Base-by-base conservation (phyloP, 768 basidiomycete genomes). In the Cantharellus anzutake region DNA sequence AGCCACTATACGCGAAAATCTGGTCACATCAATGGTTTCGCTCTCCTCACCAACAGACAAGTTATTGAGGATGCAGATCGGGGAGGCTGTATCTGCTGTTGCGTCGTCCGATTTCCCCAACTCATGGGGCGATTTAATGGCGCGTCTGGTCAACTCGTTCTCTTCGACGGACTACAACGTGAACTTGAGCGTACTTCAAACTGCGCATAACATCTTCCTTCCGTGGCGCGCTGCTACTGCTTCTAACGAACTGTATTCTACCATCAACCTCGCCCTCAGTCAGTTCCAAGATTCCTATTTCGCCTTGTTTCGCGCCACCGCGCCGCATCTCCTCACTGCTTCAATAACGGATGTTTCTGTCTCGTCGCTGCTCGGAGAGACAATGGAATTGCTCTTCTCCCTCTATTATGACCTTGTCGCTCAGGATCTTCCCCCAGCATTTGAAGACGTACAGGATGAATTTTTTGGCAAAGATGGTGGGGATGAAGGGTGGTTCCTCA, bases 341-440 rank as follows among this genome's bases (percentile, higher is more conserved):
- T 38, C 16, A 34, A 11, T 20, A 14, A 7, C 34, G 16, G 51
- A 11, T 29, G n/a, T 11, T n/a, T 3, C 38, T 55, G n/a, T 44
- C 4, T 76, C 64, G 68, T 76, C 65, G 71, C 74, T 71, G 2
- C 70, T 91, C 40, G 82, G 86, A 1, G 84, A 87, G 63, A 77
- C 79, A 0, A 82, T 88, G 76, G 78, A 83, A 20, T 74, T 91
- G 4, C 75, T 96, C 14, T 75, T 86, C 16, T 86, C 93, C 41
- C 80, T 98, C 35, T 98, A 84, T 73, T 85, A 92, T 66, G 96
- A 98, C 70, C 80, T 99, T 63, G 91, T 86, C 2, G 87, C 86
- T 64, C 94, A 98, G 64, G 96, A 99, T 71, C 75, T 98, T 16
- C 96, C 93, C 3, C 90, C 91, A 11, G 84, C 82, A 64, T 83